Base-by-base conservation (phyloP, 169 alveolate genomes). In the Plasmodium ovale region DNA sequence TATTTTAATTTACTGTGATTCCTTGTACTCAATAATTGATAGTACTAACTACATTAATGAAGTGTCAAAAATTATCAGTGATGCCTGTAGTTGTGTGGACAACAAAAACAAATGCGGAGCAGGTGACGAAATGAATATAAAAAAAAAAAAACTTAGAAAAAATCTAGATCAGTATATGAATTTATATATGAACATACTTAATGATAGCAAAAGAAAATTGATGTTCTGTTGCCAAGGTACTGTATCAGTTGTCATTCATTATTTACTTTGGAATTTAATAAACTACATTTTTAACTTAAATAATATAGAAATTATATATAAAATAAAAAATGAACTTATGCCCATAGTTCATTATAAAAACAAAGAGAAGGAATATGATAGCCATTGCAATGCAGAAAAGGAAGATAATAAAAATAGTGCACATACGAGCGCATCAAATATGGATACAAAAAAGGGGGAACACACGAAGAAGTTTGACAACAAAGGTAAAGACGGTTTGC, bases 261-360 rank as follows among this genome's bases (percentile, higher is more conserved):
- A 79, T 58, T 3, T 79, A 12, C 44, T 79, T 2, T 79, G 89
- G 89, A 79, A 79, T 79, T 79, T 79, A 79, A 79, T 79, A 33
- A 79, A 79, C 23, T 79, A 79, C 21, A 79, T 79, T 31, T 79
- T 79, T 79, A 79, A 79, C 19, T 29, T 79, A 79, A 79, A 79
- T 53, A 79, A 79, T 58, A 79, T 79, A 16, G 89, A 79, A 79
- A 79, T 79, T 47, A 39, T 79, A 25, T 47, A 79, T 42, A 68
- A 79, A 10, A 79, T 79, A 5, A 65, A 70, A 27, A 51, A 37
- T 47, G 89, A 62, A 33, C 9, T 62, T 14, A 44, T 59, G 29
- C 89, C 89, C 21, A 44, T 79, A 23, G 58, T 51, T n/a, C 33
- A 9, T 19, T 29, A 27, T 49, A 2, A 16, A 5, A 79, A 33